phyloP scores from a whole-genome alignment of 768 basidiomycete genomes.

The Kondoa subrosea region DNA sequence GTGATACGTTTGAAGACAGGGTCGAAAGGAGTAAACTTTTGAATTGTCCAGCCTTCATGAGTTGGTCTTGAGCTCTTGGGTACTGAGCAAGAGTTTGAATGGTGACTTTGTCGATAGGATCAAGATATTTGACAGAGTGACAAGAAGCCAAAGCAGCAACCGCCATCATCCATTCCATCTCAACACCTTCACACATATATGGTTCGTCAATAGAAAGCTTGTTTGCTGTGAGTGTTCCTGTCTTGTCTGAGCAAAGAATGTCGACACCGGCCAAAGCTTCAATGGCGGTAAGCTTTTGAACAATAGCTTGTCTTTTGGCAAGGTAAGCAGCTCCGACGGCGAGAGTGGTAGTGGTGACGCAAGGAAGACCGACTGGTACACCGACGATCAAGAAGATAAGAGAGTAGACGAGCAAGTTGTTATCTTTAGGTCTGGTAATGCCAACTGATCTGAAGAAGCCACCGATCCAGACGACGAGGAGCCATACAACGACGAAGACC shows the following conservation, averaged over 20 bases:
- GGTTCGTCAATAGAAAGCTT: constrained; percentile 39
- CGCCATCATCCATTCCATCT: constrained; percentile 32
- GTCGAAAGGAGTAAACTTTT: constrained; percentile 40
- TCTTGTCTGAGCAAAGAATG: constrained; percentile 37
- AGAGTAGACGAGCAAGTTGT: constrained; percentile 37
- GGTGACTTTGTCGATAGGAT: constrained; percentile 41
- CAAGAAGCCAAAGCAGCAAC: constrained; percentile 39
- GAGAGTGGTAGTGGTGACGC: constrained; percentile 37
- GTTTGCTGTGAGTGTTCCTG: constrained; percentile 40
- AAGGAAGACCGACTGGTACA: constrained; percentile 40
- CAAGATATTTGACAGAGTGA: constrained; percentile 38
- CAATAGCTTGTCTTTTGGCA: constrained; percentile 37
- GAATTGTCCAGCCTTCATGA: constrained; percentile 37
- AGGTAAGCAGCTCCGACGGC: constrained; percentile 40
- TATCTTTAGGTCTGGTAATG: constrained; percentile 36
- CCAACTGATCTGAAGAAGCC: constrained; percentile 30
- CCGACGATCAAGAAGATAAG: constrained; percentile 35
- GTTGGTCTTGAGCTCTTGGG: constrained; percentile 38
- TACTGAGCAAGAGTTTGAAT: constrained; percentile 35
- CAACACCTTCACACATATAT: constrained; percentile 30
- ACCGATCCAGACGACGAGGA: constrained; percentile 39
- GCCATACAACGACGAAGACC: constrained; percentile 36
- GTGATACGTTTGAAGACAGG: constrained; percentile 43
- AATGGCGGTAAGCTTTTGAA: constrained; percentile 41
- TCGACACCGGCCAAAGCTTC: constrained; percentile 42